Evolutionary conservation across 352 stramenopile genomes (phyloP).

Genomic region (Phytophthora lateralis): DNA sequence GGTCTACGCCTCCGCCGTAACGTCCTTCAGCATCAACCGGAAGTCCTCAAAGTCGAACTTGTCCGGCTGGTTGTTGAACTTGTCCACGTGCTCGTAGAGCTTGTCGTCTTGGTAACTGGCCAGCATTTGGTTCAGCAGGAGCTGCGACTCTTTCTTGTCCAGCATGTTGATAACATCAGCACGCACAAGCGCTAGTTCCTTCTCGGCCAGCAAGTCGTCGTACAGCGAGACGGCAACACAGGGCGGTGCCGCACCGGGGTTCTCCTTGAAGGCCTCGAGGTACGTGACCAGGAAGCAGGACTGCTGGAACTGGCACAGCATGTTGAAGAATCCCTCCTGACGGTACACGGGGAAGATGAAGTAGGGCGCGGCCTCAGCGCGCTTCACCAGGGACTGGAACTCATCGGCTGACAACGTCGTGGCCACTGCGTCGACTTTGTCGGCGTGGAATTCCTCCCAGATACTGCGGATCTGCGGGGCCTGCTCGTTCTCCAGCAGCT

Average conservation of each 20-base stretch:
- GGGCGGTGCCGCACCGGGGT: slow-evolving; percentile 71
- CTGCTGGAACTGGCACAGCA: slow-evolving; percentile 90
- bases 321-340: slow-evolving; percentile 87
- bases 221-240: slow-evolving; percentile 86
- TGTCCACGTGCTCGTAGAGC: slow-evolving; percentile 75
- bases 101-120: slow-evolving; percentile 72
- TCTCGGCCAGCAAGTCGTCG: slow-evolving; percentile 72
- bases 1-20: slow-evolving; percentile 6
- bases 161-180: slow-evolving; percentile 89
- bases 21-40: slow-evolving; percentile 49
- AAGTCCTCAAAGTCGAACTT: slow-evolving; percentile 89
- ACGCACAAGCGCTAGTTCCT: slow-evolving; percentile 74
- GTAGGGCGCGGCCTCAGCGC: slow-evolving; percentile 62
- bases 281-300: slow-evolving; percentile 89
- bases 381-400: slow-evolving; percentile 55
- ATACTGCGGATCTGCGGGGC: slow-evolving; percentile 64
- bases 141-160: slow-evolving; percentile 80
- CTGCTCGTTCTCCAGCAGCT: slow-evolving; percentile 76
- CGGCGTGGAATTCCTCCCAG: slow-evolving; percentile 80
- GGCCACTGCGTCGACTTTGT: slow-evolving; percentile 79
- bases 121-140: slow-evolving; percentile 67
- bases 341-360: slow-evolving; percentile 88
- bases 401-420: slow-evolving; percentile 41
- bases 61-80: slow-evolving; percentile 86
- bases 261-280: slow-evolving; percentile 89